Conservation (phyloP, 345 rosid species). For the Laguncularia racemosa region DNA sequence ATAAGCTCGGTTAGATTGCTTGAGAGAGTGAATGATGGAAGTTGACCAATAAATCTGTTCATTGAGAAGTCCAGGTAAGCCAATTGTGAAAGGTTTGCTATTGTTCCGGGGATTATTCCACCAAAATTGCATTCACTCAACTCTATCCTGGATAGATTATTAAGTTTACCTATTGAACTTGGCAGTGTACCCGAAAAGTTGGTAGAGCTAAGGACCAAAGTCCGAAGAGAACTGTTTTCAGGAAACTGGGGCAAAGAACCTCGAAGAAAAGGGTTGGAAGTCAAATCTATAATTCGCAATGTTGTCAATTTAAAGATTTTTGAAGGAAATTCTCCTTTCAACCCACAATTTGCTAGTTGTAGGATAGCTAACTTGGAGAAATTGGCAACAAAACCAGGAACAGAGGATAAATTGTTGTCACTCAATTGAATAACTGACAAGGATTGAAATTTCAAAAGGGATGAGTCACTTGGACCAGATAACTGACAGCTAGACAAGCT, state of each 20-base stretch:
- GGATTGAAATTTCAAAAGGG: slow-evolving; percentile 6
- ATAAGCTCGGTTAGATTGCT: slow-evolving; percentile 14
- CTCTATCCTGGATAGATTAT: slow-evolving; percentile 12
- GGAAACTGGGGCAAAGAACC: slow-evolving; percentile 16
- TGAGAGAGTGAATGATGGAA: slow-evolving; percentile 21
- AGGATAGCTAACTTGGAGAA: slow-evolving; percentile 13
- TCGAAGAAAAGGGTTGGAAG: slow-evolving; percentile 7
- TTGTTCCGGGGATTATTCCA: slow-evolving; percentile 23
- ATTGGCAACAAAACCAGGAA: slow-evolving; percentile 21
- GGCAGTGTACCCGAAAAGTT: slow-evolving; percentile 26
- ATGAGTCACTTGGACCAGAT: slow-evolving; percentile 22
- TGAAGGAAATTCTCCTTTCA: slow-evolving; percentile 24
- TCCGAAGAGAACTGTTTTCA: slow-evolving; percentile 13
- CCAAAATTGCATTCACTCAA: slow-evolving; percentile 11
- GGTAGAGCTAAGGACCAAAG: slow-evolving; percentile 14
- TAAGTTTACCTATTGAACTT: slow-evolving; percentile 20
- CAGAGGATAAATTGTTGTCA: slow-evolving; percentile 6
- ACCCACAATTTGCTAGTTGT: slow-evolving; percentile 5
- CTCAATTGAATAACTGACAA: slow-evolving; percentile 16
- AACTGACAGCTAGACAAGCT: slow-evolving; percentile 21
- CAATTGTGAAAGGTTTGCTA: slow-evolving; percentile 15
- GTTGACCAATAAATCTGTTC: slow-evolving; percentile 22
- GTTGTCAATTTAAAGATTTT: slow-evolving; percentile 13
- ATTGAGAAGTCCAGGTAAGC: slow-evolving; percentile 22
- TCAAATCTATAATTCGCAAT: slow-evolving; percentile 25